Percentiles rank a stretch among this genome's conserved stretches.
Conservation (phyloP, 2,329 filamentous ascomycete species). For the Aspergillus jensenii region DNA sequence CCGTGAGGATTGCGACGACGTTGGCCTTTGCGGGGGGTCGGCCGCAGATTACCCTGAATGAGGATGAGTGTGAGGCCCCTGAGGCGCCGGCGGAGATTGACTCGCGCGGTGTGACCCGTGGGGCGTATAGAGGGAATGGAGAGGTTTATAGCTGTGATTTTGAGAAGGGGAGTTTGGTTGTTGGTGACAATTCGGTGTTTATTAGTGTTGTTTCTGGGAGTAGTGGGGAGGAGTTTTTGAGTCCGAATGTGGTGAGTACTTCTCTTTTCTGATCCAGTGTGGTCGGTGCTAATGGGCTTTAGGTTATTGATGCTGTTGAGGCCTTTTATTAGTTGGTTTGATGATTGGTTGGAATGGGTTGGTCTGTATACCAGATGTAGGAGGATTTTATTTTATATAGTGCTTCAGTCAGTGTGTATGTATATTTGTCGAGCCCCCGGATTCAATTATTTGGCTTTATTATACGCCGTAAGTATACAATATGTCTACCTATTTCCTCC, state of each 20-base stretch:
- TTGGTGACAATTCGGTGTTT: conserved; percentile 1
- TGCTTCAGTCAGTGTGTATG: too few relatives aligned
- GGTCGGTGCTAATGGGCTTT: background rate
- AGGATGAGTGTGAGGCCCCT: background rate
- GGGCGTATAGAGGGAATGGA: conserved; percentile 4
- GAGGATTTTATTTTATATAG: too few relatives aligned
- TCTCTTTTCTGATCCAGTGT: background rate
- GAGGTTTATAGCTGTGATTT: conserved; percentile 4
- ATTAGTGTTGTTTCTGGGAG: background rate
- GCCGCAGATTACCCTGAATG: conserved; percentile 7
- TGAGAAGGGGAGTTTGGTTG: background rate
- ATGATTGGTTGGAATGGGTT: background rate
- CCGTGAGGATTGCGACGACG: conserved; percentile 5
- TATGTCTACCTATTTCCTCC: rapidly evolving
- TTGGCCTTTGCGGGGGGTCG: background rate
- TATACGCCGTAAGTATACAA: too few relatives aligned
- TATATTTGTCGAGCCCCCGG: too few relatives aligned
- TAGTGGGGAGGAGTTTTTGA: conserved; percentile 4
- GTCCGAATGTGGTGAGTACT: conserved; percentile 4
- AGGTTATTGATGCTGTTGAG: conserved; percentile 2
- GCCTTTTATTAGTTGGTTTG: background rate
- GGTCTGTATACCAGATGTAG: too few relatives aligned
- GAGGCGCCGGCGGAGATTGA: background rate
- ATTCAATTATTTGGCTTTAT: too few relatives aligned
- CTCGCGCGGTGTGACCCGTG: conserved; percentile 1